Evolutionary conservation across 257 asterid genomes (phyloP).

Genomic region (Solanum chiquidenum): DNA sequence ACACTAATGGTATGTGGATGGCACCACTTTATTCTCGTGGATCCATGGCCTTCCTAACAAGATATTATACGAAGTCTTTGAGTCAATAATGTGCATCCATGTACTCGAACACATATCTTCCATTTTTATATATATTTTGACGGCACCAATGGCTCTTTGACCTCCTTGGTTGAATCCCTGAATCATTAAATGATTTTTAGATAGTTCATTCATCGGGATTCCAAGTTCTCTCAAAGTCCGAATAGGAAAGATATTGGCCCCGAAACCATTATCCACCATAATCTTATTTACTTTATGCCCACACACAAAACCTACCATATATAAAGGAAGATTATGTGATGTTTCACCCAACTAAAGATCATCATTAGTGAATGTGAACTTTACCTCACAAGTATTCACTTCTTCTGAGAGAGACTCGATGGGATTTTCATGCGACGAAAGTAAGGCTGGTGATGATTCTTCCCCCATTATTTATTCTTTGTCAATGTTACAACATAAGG

Average conservation of each 20-base stretch:
- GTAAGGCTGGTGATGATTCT: not conserved
- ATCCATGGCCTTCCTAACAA: not conserved
- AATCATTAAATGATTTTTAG: not conserved
- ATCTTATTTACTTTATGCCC: too few species aligned
- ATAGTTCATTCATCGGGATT: not conserved
- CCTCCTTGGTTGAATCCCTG: not conserved
- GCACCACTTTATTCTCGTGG: not conserved
- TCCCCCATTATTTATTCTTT: not conserved
- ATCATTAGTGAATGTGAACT: not conserved
- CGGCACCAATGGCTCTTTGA: not conserved
- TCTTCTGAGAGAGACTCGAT: not conserved
- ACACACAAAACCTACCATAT: not conserved
- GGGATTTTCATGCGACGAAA: not conserved
- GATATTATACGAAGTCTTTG: not conserved
- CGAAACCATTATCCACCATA: not conserved
- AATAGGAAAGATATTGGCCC: too few species aligned
- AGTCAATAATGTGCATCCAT: not conserved
- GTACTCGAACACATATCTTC: not conserved
- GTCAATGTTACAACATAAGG: not conserved
- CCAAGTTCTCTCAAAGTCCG: accelerated
- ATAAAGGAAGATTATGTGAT: not conserved
- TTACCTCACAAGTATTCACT: not conserved
- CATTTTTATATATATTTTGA: not conserved
- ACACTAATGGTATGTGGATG: not conserved
- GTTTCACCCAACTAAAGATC: not conserved